phyloP scores from a whole-genome alignment of 331 rosid genomes.

The Dryas integrifolia region DNA sequence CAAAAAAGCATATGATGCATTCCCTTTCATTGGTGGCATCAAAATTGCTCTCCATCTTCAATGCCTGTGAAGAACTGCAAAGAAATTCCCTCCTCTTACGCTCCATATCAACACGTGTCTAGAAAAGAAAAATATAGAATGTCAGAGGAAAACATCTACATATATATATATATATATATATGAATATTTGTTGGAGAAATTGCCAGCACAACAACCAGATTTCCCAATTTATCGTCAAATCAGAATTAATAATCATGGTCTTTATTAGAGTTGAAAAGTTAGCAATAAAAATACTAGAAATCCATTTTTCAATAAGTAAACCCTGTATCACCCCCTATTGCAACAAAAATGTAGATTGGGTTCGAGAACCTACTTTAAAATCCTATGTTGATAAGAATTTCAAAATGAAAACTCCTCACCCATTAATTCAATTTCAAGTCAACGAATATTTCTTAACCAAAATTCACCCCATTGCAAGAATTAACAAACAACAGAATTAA shows the following conservation, averaged over 20 bases:
- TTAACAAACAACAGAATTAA: neutral
- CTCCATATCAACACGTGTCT: constrained; percentile 88
- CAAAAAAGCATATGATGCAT: constrained; percentile 79
- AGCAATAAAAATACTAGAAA: neutral
- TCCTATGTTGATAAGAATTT: neutral
- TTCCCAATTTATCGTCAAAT: neutral
- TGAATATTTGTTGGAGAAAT: neutral
- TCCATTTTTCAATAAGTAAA: neutral
- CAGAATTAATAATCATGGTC: neutral
- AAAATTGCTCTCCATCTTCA: constrained; percentile 87
- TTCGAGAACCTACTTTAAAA: neutral
- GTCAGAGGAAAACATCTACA: constrained; percentile 24
- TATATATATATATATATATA: neutral
- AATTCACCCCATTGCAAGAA: neutral
- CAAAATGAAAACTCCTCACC: neutral
- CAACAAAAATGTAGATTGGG: neutral
- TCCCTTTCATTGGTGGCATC: constrained; percentile 90
- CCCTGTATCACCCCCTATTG: neutral
- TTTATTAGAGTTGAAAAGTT: neutral
- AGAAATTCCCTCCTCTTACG: constrained; percentile 60
- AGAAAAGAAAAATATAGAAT: constrained; percentile 16
- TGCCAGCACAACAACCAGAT: neutral
- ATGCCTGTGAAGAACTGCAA: constrained; percentile 59
- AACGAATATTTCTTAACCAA: neutral
- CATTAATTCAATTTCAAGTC: neutral